Conservation (phyloP, 1,139 yeast species). For the Schwanniomyces etchellsii region DNA sequence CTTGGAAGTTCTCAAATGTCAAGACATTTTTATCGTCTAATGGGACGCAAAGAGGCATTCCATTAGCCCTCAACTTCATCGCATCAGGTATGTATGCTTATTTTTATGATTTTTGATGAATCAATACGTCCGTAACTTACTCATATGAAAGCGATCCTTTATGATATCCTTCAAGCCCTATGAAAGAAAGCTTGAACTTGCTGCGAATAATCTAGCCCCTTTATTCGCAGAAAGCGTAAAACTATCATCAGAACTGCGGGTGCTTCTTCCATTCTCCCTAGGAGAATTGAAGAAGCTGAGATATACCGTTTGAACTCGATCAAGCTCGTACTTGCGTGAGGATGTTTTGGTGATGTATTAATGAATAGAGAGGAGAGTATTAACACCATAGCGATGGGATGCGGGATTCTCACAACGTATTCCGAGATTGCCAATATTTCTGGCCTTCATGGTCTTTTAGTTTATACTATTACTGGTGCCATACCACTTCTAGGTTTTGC, state of each 20-base stretch:
- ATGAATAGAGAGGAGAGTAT: background rate
- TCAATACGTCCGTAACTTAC: no score
- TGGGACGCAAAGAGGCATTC: slow-evolving; percentile 76
- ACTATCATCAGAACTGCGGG: slow-evolving; percentile 44
- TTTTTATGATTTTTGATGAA: background rate
- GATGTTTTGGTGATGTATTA: slow-evolving; percentile 37
- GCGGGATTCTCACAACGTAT: slow-evolving; percentile 82
- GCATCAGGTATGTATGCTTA: slow-evolving; percentile 70
- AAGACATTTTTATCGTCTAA: slow-evolving; percentile 66
- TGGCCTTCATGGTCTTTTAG: slow-evolving; percentile 84
- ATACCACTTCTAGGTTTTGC: slow-evolving; percentile 82
- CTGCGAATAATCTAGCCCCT: no score
- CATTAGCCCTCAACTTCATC: slow-evolving; percentile 76
- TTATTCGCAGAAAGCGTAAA: no score
- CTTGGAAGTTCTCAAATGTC: slow-evolving; percentile 43
- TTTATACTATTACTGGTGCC: slow-evolving; percentile 77
- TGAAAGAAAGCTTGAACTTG: no score
- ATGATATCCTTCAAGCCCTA: no score
- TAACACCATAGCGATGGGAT: slow-evolving; percentile 64
- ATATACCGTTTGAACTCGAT: slow-evolving; percentile 79
- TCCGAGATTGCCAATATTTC: slow-evolving; percentile 81
- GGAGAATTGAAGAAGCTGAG: slow-evolving; percentile 46
- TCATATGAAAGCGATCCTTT: no score
- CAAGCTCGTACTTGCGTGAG: slow-evolving; percentile 91
- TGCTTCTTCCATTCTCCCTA: slow-evolving; percentile 25